These are phyloP conservation scores for Teunomyces funiuensis DNA, from an alignment of 805 yeast genomes.

Conservation along the genomic window DNA sequence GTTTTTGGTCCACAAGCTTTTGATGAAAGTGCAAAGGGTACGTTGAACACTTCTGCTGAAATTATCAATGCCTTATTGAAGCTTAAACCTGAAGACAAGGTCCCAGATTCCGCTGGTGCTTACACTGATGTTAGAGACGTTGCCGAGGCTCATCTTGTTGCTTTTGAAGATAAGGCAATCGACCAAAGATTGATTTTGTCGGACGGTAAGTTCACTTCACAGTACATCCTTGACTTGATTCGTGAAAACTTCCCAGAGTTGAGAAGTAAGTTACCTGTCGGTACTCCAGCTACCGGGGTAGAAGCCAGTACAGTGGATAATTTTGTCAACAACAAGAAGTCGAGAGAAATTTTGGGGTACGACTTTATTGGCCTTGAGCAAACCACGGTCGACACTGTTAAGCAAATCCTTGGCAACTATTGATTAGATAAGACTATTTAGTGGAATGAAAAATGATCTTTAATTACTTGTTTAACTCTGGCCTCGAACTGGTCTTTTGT, in stretches of 20 bases:
- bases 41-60: constrained; percentile 15
- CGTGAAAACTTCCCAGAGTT: constrained; percentile 23
- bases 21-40: constrained; percentile 11
- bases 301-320: constrained; percentile 6
- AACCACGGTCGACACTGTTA: constrained; percentile 18
- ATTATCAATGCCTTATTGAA: constrained; percentile 9
- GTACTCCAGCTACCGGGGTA: constrained; percentile 14
- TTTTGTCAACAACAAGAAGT: constrained; percentile 15
- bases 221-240: constrained; percentile 20
- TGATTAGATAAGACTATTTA: background rate
- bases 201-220: constrained; percentile 16
- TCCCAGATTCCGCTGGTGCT: constrained; percentile 5
- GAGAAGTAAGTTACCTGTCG: constrained; percentile 15
- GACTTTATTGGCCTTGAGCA: constrained; percentile 15
- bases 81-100: constrained; percentile 3
- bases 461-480: background rate
- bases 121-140: constrained; percentile 21
- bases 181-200: constrained; percentile 11
- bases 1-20: constrained; percentile 20
- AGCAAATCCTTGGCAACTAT: constrained; percentile 13
- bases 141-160: constrained; percentile 19
- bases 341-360: constrained; percentile 17
- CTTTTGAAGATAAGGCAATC: constrained; percentile 12
- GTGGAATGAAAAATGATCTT: constrained; percentile 1
- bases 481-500: constrained; percentile 27